phyloP scores from a whole-genome alignment of 2,329 filamentous ascomycete genomes.

The Teratosphaeriaceae sp. region DNA sequence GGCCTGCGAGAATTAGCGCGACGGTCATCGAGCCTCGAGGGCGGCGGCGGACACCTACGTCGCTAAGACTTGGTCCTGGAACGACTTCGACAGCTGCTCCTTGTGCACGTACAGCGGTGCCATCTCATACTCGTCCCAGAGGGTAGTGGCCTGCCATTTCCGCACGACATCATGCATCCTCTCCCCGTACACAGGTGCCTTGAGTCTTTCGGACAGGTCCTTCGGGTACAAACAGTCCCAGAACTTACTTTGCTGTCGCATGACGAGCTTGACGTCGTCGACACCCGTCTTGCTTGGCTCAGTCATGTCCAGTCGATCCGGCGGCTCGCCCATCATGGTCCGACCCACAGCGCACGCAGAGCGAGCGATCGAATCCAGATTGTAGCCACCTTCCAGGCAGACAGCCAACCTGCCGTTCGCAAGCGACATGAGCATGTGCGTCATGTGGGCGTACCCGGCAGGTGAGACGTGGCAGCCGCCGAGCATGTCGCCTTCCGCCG shows the following conservation, averaged over 20 bases:
- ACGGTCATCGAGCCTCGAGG: neutral
- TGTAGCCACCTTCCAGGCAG: conserved; percentile 93
- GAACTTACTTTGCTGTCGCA: conserved; percentile 56
- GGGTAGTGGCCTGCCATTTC: conserved; percentile 62
- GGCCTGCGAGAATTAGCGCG: conserved; percentile 40
- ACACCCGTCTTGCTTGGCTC: conserved; percentile 47
- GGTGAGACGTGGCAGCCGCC: conserved; percentile 91
- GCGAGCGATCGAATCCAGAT: conserved; percentile 83
- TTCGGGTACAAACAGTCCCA: conserved; percentile 85
- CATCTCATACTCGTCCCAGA: conserved; percentile 72
- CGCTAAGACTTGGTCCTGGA: conserved; percentile 26
- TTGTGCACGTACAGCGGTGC: conserved; percentile 72
- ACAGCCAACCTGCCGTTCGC: conserved; percentile 85
- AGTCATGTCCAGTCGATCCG: conserved; percentile 50
- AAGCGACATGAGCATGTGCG: conserved; percentile 96
- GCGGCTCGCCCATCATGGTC: conserved; percentile 93
- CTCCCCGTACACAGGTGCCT: conserved; percentile 39
- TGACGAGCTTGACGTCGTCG: conserved; percentile 51
- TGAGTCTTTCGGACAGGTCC: conserved; percentile 30
- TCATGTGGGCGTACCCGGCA: conserved; percentile 94
- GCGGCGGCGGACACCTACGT: conserved; percentile 20
- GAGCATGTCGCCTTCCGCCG: conserved; percentile 85
- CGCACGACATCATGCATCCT: conserved; percentile 76
- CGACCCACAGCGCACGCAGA: conserved; percentile 87
- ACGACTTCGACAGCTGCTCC: conserved; percentile 38